Conservation (phyloP, 2,329 filamentous ascomycete genomes). For the Myriosclerotinia duriaeana region DNA sequence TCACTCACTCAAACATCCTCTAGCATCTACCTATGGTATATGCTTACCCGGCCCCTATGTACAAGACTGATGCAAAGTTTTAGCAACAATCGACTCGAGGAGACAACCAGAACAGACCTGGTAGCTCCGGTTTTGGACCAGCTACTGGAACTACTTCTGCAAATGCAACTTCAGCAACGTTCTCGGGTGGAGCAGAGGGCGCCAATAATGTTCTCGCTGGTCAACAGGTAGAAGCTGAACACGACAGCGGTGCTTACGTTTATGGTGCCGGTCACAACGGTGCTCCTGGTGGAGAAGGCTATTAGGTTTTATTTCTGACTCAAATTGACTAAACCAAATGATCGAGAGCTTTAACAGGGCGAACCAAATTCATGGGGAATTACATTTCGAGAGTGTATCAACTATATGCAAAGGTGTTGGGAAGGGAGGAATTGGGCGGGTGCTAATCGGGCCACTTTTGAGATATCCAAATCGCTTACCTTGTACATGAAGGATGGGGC, state of each 20-base stretch:
- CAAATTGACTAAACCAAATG: slow-evolving; percentile 17
- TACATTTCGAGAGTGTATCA: slow-evolving; percentile 38
- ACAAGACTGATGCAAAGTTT: slow-evolving; percentile 20
- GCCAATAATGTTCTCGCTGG: slow-evolving; percentile 41
- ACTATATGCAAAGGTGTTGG: slow-evolving; percentile 36
- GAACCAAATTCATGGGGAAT: slow-evolving; percentile 21
- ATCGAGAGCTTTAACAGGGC: slow-evolving; percentile 8
- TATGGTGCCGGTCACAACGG: slow-evolving; percentile 59
- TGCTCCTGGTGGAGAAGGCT: slow-evolving; percentile 41
- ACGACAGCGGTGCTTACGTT: slow-evolving; percentile 43
- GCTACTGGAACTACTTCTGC: slow-evolving; percentile 44
- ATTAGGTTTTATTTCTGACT: slow-evolving; percentile 29
- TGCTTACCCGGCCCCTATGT: slow-evolving; percentile 17
- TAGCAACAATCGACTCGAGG: slow-evolving; percentile 67
- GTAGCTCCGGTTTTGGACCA: slow-evolving; percentile 53
- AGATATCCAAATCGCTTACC: slow-evolving; percentile 24
- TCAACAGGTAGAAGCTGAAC: slow-evolving; percentile 39
- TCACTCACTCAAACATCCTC: slow-evolving; percentile 10
- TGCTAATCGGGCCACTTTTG: slow-evolving; percentile 25
- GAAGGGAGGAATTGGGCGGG: slow-evolving; percentile 27
- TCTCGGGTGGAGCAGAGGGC: slow-evolving; percentile 38
- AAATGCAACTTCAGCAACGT: slow-evolving; percentile 38
- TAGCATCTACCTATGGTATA: slow-evolving; percentile 21
- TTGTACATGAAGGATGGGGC: slow-evolving; percentile 38
- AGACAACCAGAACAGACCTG: slow-evolving; percentile 53